Base-by-base conservation (phyloP, 805 yeast genomes). In the Komagataella phaffii region DNA sequence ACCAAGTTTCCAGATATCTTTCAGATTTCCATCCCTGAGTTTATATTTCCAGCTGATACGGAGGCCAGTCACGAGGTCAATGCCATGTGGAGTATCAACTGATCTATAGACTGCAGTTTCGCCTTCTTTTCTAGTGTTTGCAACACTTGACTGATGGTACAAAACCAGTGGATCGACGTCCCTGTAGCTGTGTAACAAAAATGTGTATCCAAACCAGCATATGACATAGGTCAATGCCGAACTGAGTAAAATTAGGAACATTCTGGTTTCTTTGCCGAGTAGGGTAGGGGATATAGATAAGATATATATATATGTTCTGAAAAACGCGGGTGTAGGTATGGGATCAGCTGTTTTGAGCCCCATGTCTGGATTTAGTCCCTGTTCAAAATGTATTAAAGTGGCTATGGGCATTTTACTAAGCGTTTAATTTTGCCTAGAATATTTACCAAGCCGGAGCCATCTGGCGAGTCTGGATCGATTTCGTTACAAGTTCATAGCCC, bases 21-120 rank as follows among this genome's bases (percentile, higher is more conserved):
- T 74, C 53, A 88, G 62, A 57, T 79, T 81, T 3, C 96, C 96
- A 62, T 85, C 83, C 57, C 96, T 71, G 19, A 84, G 61, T 55
- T 76, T 77, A 62, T 83, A 85, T 43, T 78, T 81, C 23, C 76
- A 71, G 46, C 87, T 73, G 21, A 89, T 75, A 48, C 79, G 78
- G 52, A 86, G 66, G 0, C 95, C 95, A 2, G 85, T 75, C 19
- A 83, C 72, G 52, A 89, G 70, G 0, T 86, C 83, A 53, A 77
- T 62, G 4, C 88, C 86, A 61, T 79, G 81, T 19, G 90, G 93
- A 36, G 85, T 79, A 57, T 84, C 80, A 48, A 80, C 79, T 50
- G 88, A 83, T 55, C 93, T 75, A 64, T 85, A 82, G 8, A 85
- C 70, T 0, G 96, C 90, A 14, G 90, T 77, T 62, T 89, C 95